Percentiles rank a stretch among this genome's conserved stretches.
Evolutionary conservation across 2,329 filamentous ascomycete genomes (phyloP).

Genomic region (Beauveria medogensis): DNA sequence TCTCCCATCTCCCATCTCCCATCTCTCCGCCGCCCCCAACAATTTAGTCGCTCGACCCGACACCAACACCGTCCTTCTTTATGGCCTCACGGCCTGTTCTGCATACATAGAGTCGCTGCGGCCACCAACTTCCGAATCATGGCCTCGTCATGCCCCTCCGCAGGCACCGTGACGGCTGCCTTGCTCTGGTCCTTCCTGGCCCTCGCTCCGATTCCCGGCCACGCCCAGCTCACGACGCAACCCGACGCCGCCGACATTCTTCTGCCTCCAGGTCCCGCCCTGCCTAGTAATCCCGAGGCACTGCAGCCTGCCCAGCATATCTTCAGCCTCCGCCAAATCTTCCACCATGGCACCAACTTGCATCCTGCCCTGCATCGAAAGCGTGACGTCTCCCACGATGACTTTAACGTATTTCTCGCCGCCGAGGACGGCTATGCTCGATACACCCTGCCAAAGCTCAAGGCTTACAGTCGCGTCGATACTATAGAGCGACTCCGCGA

Average conservation of each 20-base stretch:
- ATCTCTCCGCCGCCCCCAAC: constrained; percentile 7
- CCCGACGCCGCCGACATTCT: constrained; percentile 32
- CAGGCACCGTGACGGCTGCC: constrained; percentile 54
- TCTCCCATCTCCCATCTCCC: not conserved
- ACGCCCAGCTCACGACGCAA: constrained; percentile 14
- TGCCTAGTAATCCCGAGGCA: constrained; percentile 34
- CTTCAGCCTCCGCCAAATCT: constrained; percentile 77
- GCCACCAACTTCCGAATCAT: not conserved
- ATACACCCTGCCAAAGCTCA: constrained; percentile 44
- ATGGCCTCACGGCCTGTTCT: not conserved
- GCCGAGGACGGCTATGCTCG: constrained; percentile 49
- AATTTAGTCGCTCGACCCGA: not conserved
- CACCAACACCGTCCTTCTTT: not conserved
- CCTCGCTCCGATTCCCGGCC: constrained; percentile 35
- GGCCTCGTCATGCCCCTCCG: constrained; percentile 42
- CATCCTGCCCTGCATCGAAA: constrained; percentile 71
- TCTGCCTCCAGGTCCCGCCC: constrained; percentile 31
- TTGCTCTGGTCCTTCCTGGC: constrained; percentile 61
- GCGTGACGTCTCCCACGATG: constrained; percentile 57
- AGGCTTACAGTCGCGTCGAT: constrained; percentile 54
- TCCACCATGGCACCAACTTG: constrained; percentile 78
- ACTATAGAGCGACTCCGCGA: constrained; percentile 77
- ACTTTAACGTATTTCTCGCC: constrained; percentile 49
- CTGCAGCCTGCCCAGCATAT: constrained; percentile 45
- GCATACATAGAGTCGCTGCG: not conserved